A percentile compares a stretch with the other conserved stretches of the same genome.
These are phyloP conservation scores for Polyporus tsugae DNA, from an alignment of 1,284 basidiomycete genomes.

Conservation along the genomic window DNA sequence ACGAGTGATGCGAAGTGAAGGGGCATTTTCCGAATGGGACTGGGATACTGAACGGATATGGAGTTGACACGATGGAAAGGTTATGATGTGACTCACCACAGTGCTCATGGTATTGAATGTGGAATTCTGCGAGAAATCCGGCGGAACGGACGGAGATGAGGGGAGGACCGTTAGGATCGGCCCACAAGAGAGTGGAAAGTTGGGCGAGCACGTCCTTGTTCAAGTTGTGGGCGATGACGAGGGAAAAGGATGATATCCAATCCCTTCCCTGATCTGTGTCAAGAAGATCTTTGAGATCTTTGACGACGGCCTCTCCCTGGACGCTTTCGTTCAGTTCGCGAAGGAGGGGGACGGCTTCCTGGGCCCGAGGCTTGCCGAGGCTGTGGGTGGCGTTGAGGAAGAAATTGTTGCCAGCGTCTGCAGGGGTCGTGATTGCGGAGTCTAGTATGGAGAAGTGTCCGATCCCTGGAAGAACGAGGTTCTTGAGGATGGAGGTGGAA, in stretches of 20 bases:
- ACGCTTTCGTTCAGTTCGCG: slow-evolving; percentile 91
- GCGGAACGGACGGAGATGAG: slow-evolving; percentile 83
- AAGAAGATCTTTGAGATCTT: slow-evolving; percentile 66
- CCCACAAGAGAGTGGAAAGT: slow-evolving; percentile 77
- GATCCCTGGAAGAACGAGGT: slow-evolving; percentile 94
- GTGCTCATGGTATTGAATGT: slow-evolving; percentile 88
- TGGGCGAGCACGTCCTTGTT: slow-evolving; percentile 60
- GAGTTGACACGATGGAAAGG: background rate
- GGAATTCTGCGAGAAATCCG: slow-evolving; percentile 90
- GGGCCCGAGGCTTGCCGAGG: slow-evolving; percentile 82
- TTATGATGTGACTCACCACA: slow-evolving; percentile 60
- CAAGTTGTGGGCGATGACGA: slow-evolving; percentile 89
- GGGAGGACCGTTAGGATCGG: slow-evolving; percentile 62
- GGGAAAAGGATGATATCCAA: slow-evolving; percentile 59
- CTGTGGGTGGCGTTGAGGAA: slow-evolving; percentile 84
- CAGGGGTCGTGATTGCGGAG: slow-evolving; percentile 61
- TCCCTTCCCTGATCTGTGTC: slow-evolving; percentile 52
- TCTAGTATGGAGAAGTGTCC: slow-evolving; percentile 93
- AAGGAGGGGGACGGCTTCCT: slow-evolving; percentile 82
- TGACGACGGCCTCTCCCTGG: slow-evolving; percentile 71
- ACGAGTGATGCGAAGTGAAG: slow-evolving; percentile 88
- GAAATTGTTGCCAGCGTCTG: slow-evolving; percentile 96
- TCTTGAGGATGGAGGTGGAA: slow-evolving; percentile 90
- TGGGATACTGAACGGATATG: slow-evolving; percentile 35
- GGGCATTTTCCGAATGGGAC: slow-evolving; percentile 52